Conservation (phyloP, 768 basidiomycete species). For the Leucogyrophana mollusca region DNA sequence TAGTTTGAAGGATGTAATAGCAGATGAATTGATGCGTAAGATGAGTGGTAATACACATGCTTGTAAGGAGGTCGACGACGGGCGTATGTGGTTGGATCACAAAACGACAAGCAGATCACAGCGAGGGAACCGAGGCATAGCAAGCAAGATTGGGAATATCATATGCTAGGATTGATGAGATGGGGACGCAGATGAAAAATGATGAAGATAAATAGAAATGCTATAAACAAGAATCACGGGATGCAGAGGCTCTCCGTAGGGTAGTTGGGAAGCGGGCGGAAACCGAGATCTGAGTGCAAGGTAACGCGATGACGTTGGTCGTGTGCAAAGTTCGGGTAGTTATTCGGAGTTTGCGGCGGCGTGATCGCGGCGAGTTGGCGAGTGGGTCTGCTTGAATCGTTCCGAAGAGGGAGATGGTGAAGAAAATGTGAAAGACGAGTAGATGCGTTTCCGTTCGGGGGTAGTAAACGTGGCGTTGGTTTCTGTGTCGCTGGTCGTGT, state of each 20-base stretch:
- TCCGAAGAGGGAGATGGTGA: constrained; percentile 65
- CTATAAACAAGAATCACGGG: constrained; percentile 27
- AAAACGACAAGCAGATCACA: constrained; percentile 27
- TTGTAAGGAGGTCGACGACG: constrained; percentile 23
- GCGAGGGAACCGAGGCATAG: constrained; percentile 19
- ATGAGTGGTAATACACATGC: constrained; percentile 28
- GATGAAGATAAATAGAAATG: constrained; percentile 31
- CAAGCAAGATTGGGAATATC: constrained; percentile 20
- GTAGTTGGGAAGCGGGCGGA: constrained; percentile 1
- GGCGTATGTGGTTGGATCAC: constrained; percentile 21
- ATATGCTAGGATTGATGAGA: constrained; percentile 21
- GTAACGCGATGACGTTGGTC: not conserved
- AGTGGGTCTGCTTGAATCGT: constrained; percentile 47
- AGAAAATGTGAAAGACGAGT: constrained; percentile 76
- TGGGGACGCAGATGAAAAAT: constrained; percentile 27
- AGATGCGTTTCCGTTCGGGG: constrained; percentile 71
- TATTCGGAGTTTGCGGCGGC: constrained; percentile 18
- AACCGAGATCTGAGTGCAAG: not conserved
- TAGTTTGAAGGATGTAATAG: not conserved
- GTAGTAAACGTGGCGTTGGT: constrained; percentile 53
- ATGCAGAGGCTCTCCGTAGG: constrained; percentile 28
- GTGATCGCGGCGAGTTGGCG: constrained; percentile 24
- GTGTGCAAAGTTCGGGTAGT: constrained; percentile 8
- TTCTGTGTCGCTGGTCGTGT: constrained; percentile 21
- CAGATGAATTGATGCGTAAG: constrained; percentile 6